Evolutionary conservation across 2,329 filamentous ascomycete species (phyloP).

Genomic region (Samsoniella hepiali): DNA sequence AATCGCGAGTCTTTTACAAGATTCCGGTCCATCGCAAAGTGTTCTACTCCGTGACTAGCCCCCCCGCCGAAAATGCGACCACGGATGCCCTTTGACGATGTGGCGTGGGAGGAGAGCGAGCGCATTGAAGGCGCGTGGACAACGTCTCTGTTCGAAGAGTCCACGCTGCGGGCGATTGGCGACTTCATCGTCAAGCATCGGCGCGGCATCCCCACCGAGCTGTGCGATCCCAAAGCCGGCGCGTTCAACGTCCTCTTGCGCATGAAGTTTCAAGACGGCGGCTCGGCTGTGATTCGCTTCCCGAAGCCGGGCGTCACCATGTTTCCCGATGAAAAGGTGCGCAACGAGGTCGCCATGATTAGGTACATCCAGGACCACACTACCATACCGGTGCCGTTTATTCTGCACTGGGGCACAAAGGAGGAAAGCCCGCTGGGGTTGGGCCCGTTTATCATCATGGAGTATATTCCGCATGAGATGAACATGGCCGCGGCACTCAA

Average conservation of each 20-base stretch:
- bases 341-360: too few species aligned
- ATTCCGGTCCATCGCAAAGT: too few species aligned
- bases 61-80: neutral
- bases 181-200: conserved; percentile 8
- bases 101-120: conserved; percentile 12
- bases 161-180: neutral
- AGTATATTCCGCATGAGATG: too few species aligned
- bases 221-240: neutral
- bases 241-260: neutral
- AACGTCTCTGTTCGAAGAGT: neutral
- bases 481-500: too few species aligned
- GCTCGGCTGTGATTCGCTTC: neutral
- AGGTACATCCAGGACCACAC: too few species aligned
- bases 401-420: too few species aligned
- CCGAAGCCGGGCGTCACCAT: too few species aligned
- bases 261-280: neutral
- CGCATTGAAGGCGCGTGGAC: neutral
- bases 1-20: too few species aligned
- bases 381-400: too few species aligned
- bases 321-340: too few species aligned
- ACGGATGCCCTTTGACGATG: conserved; percentile 12
- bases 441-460: too few species aligned
- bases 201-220: neutral
- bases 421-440: too few species aligned
- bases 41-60: neutral